Evolutionary conservation across 192 early-diverging fungal genomes (phyloP).

Genomic region (Coemansia sp.): DNA sequence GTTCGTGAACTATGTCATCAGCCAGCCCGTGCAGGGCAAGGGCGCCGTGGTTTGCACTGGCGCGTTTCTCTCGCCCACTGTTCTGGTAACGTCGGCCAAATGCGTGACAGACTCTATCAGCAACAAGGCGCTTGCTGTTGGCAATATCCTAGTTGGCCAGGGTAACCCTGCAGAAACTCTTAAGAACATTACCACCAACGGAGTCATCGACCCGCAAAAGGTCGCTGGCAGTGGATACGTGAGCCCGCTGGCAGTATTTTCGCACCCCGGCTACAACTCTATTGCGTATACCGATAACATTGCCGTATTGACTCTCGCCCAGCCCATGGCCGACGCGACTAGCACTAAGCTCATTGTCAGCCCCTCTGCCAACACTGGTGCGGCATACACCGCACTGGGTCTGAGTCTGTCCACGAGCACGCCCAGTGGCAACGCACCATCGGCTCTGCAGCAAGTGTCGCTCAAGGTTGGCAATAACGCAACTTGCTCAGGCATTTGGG

Average conservation of each 20-base stretch:
- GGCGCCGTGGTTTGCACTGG: constrained; percentile 31
- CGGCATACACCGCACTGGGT: constrained; percentile 34
- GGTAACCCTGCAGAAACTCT: constrained; percentile 17
- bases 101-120: constrained; percentile 48
- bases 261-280: constrained; percentile 50
- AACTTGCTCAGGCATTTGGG: constrained; percentile 40
- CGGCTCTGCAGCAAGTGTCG: constrained; percentile 17
- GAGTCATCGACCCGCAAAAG: constrained; percentile 12
- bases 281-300: constrained; percentile 48
- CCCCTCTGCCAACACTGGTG: constrained; percentile 13
- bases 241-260: constrained; percentile 18
- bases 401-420: constrained; percentile 14
- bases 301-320: constrained; percentile 32
- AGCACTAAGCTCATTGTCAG: constrained; percentile 33
- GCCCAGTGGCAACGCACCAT: background rate
- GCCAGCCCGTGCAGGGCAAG: constrained; percentile 13
- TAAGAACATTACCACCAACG: constrained; percentile 8
- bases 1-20: constrained; percentile 34
- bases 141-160: constrained; percentile 33
- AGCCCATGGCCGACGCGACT: constrained; percentile 28
- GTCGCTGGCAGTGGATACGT: constrained; percentile 22
- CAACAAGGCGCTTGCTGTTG: constrained; percentile 39
- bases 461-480: constrained; percentile 37
- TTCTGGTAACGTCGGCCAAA: constrained; percentile 31
- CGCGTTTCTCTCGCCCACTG: constrained; percentile 39